These are phyloP conservation scores for Xylaria digitata DNA, from an alignment of 2,329 filamentous ascomycete species.

Conservation along the genomic window DNA sequence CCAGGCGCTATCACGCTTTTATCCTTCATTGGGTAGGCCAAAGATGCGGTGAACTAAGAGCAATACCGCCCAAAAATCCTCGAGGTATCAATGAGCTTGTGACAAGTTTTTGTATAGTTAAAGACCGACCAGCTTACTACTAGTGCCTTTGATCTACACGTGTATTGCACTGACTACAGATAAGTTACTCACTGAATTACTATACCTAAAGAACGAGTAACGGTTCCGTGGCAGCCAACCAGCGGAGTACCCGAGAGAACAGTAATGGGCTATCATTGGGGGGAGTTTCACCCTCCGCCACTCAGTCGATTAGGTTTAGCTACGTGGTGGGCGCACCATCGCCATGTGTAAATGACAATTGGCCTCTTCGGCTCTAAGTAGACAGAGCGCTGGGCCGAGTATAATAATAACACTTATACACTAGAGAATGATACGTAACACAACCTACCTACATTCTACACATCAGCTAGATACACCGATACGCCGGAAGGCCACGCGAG, in stretches of 20 bases:
- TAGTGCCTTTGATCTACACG: slow-evolving; percentile 6
- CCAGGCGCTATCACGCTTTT: slow-evolving; percentile 15
- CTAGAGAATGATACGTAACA: slow-evolving; percentile 38
- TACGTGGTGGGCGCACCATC: slow-evolving; percentile 31
- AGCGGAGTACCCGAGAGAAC: slow-evolving; percentile 22
- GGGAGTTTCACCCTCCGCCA: slow-evolving; percentile 26
- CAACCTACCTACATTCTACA: slow-evolving; percentile 13
- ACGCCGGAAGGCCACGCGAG: slow-evolving; percentile 18
- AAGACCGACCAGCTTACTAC: slow-evolving; percentile 12
- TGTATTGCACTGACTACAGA: slow-evolving; percentile 1
- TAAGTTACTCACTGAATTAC: slow-evolving; percentile 23
- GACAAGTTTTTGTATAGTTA: slow-evolving; percentile 18
- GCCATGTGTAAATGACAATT: slow-evolving; percentile 35
- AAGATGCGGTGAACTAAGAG: slow-evolving; percentile 17
- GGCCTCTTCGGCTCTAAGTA: slow-evolving; percentile 21
- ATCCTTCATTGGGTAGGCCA: slow-evolving; percentile 25
- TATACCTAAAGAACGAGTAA: slow-evolving; percentile 4
- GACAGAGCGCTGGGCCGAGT: slow-evolving; percentile 23
- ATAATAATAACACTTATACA: slow-evolving; percentile 9
- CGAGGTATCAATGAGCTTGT: slow-evolving; percentile 17
- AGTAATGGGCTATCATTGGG: slow-evolving; percentile 26
- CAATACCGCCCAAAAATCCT: slow-evolving; percentile 2
- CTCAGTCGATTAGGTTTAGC: not conserved
- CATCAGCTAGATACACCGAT: slow-evolving; percentile 6
- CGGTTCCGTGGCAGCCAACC: slow-evolving; percentile 30